Percentiles rank a stretch among this genome's conserved stretches.
phyloP scores from a whole-genome alignment of 2,329 filamentous ascomycete species.

The Colletotrichum salicis region DNA sequence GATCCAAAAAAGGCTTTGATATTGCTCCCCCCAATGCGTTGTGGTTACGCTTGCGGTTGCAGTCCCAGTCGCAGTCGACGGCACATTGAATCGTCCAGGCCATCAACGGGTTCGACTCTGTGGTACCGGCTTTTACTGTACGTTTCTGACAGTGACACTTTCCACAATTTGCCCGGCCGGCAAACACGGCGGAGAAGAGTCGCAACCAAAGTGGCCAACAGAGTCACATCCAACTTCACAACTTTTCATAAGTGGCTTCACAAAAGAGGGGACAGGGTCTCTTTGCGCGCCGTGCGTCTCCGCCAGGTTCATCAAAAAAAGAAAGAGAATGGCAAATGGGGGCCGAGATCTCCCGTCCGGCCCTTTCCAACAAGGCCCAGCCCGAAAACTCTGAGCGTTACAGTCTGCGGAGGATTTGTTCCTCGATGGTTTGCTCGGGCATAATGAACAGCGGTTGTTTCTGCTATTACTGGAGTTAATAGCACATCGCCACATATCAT shows the following conservation, averaged over 20 bases:
- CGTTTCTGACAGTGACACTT: slow-evolving; percentile 4
- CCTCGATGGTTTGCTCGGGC: background rate
- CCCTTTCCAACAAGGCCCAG: slow-evolving; percentile 5
- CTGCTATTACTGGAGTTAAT: background rate
- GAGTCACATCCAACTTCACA: background rate
- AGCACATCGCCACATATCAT: background rate
- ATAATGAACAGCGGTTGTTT: background rate
- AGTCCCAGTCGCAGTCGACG: background rate
- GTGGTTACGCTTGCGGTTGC: background rate
- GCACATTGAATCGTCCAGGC: background rate
- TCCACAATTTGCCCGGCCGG: background rate
- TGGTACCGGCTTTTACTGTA: background rate
- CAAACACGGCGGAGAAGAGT: slow-evolving; percentile 12
- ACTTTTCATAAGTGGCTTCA: background rate
- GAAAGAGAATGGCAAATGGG: background rate
- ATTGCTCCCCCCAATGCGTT: background rate
- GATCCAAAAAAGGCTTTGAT: background rate
- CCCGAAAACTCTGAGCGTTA: slow-evolving; percentile 28
- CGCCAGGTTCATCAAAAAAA: background rate
- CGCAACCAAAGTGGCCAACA: background rate
- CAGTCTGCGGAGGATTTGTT: slow-evolving; percentile 19
- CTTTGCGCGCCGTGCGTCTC: background rate
- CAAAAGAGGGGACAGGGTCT: background rate
- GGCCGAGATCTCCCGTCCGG: slow-evolving; percentile 18
- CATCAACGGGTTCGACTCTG: slow-evolving; percentile 11